Evolutionary conservation across 163 green algal genomes (phyloP).

Genomic region (Scenedesmus sp.): DNA sequence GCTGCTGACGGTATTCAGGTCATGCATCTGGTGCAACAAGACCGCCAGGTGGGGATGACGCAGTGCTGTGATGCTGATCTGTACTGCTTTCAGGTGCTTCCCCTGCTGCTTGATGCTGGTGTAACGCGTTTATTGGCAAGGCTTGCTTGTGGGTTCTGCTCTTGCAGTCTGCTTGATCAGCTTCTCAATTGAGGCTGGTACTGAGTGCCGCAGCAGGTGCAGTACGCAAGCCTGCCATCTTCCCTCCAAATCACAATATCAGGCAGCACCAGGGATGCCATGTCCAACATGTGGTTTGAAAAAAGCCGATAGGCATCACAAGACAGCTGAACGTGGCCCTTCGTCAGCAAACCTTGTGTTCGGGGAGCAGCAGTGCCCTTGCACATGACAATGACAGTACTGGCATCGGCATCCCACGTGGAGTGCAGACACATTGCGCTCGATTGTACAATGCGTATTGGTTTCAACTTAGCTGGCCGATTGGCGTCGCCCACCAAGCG

Average conservation of each 20-base stretch:
- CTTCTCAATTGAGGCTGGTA: not conserved
- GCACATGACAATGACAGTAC: conserved; percentile 29
- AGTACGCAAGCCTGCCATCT: conserved; percentile 15
- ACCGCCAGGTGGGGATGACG: not conserved
- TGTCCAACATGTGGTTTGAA: not conserved
- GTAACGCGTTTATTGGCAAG: not conserved
- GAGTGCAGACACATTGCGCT: not conserved
- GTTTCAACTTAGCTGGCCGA: not conserved
- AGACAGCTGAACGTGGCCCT: not conserved
- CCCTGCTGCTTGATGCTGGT: not conserved
- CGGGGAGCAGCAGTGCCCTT: not conserved
- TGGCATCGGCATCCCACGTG: not conserved
- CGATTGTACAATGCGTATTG: not conserved
- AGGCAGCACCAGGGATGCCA: not conserved
- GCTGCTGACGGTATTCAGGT: not conserved
- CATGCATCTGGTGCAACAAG: not conserved
- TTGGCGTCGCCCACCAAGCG: not conserved
- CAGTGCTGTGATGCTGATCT: not conserved
- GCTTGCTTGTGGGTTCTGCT: not conserved
- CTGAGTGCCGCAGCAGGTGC: conserved; percentile 6
- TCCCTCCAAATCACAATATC: not conserved
- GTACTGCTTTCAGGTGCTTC: not conserved
- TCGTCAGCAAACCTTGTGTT: not conserved
- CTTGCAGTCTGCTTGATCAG: conserved; percentile 12
- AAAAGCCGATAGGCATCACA: not conserved